phyloP scores from a whole-genome alignment of 768 basidiomycete species.

The Boletus vermiculosoides region DNA sequence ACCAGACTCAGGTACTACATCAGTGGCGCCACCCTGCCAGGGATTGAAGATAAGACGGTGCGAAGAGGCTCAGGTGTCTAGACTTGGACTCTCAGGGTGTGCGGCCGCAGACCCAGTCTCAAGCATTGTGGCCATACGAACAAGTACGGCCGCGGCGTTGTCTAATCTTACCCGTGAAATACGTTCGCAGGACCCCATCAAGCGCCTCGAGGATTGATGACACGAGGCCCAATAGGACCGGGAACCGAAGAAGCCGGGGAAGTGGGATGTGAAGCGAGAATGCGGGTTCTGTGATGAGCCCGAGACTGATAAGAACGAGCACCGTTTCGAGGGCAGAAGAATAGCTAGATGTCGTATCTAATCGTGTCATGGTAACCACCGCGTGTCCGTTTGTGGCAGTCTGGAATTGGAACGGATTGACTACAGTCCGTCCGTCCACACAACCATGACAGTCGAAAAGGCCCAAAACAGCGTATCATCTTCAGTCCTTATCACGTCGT shows the following conservation, averaged over 20 bases:
- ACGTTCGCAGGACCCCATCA: neutral
- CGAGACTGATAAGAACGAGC: neutral
- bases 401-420: neutral
- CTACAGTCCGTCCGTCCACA: neutral
- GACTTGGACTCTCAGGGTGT: too few species aligned
- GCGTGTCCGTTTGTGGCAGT: neutral
- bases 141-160: neutral
- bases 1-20: neutral
- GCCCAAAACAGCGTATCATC: neutral
- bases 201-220: conserved; percentile 15
- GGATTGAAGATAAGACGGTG: too few species aligned
- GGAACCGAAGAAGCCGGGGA: neutral
- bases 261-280: neutral
- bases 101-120: neutral
- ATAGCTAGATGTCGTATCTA: too few species aligned
- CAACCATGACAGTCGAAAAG: conserved; percentile 7
- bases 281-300: neutral
- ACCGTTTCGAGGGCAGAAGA: too few species aligned
- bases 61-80: too few species aligned
- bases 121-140: neutral
- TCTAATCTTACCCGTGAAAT: neutral
- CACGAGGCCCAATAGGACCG: conserved; percentile 4
- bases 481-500: neutral
- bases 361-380: conserved; percentile 10
- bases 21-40: conserved; percentile 25